A percentile compares a stretch with the other conserved stretches of the same genome.
Conservation (phyloP, 2,329 filamentous ascomycete species). For the Alternaria triticimaculans region DNA sequence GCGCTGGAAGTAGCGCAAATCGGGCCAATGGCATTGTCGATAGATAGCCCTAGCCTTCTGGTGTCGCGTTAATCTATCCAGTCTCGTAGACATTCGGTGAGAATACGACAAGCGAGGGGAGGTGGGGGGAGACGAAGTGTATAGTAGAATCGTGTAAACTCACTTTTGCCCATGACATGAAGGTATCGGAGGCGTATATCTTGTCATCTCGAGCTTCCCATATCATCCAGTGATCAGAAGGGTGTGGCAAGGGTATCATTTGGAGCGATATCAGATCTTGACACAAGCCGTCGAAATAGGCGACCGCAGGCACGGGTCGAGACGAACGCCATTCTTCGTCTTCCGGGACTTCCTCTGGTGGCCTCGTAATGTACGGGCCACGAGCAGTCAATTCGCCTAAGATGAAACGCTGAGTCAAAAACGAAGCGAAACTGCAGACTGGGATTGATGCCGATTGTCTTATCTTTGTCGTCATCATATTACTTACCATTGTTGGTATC, state of each 20-base stretch:
- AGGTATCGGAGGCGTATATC: not conserved
- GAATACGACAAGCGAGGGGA: not conserved
- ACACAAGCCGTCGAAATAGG: not conserved
- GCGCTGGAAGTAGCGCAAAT: not conserved
- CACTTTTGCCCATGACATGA: not conserved
- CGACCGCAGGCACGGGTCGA: not conserved
- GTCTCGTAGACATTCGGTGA: not conserved
- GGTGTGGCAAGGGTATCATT: not conserved
- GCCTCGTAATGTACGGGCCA: not conserved
- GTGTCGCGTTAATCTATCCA: not conserved
- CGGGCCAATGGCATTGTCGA: not conserved
- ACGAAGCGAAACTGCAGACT: not conserved
- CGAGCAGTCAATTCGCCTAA: not conserved
- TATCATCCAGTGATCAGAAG: not conserved
- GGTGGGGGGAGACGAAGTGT: not conserved
- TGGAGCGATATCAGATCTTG: not conserved
- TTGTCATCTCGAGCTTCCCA: not conserved
- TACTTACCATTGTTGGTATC: conserved; percentile 4
- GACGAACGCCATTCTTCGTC: not conserved
- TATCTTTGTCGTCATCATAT: not conserved
- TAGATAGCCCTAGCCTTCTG: not conserved
- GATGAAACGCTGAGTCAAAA: not conserved
- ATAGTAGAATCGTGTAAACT: not conserved
- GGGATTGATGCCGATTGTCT: not conserved
- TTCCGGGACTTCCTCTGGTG: not conserved